phyloP scores from a whole-genome alignment of 164 flowering plant genomes.

The Berberis vulgaris region DNA sequence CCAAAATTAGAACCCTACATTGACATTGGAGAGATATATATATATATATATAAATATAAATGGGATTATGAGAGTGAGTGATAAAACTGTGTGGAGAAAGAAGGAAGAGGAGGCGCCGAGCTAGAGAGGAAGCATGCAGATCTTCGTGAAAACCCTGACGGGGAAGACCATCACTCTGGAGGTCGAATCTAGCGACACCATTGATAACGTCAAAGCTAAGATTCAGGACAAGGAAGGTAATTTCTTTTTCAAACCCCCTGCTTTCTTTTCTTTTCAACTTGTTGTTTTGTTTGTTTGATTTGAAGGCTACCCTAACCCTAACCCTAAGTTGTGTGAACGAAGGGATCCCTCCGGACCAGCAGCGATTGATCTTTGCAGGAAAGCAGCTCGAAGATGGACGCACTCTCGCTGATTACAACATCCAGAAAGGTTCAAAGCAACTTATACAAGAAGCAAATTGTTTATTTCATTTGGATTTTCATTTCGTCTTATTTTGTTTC shows the following conservation, averaged over 20 bases:
- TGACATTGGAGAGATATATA: too few relatives aligned
- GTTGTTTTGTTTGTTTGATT: too few relatives aligned
- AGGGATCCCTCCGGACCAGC: constrained; percentile 16
- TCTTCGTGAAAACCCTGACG: constrained; percentile 74
- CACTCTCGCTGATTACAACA: constrained; percentile 17
- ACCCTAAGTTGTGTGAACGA: not conserved
- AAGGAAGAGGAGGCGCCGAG: too few relatives aligned
- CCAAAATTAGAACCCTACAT: too few relatives aligned
- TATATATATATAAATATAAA: too few relatives aligned
- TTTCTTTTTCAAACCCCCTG: not conserved
- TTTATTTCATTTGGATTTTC: not conserved
- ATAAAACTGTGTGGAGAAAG: too few relatives aligned
- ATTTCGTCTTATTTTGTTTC: not conserved
- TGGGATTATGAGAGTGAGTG: too few relatives aligned
- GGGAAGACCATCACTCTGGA: constrained; percentile 62
- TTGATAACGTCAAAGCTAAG: constrained; percentile 17
- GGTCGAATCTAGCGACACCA: constrained; percentile 33
- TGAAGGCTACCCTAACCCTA: too few relatives aligned
- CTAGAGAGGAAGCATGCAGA: constrained; percentile 36
- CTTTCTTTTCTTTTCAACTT: not conserved
- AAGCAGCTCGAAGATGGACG: constrained; percentile 18
- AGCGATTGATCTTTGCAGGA: constrained; percentile 16
- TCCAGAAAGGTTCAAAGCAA: constrained; percentile 10
- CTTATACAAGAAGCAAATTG: not conserved
- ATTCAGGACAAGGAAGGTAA: constrained; percentile 17